Percentiles rank a stretch among this genome's conserved stretches.
Evolutionary conservation across 768 basidiomycete species (phyloP).

Genomic region (Pisolithus orientalis): DNA sequence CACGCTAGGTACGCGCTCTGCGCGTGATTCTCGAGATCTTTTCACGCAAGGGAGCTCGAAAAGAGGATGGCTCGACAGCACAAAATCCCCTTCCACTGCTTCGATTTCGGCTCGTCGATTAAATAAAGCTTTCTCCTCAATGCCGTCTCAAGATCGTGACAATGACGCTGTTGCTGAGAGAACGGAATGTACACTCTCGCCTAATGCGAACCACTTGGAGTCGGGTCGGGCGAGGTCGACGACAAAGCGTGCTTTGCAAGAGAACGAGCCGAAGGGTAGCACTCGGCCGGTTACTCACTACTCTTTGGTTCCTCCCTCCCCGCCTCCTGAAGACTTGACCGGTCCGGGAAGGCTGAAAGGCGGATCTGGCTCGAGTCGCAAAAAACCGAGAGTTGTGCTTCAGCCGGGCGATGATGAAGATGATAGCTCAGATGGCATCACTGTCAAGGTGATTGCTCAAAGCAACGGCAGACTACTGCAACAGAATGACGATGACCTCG

Average conservation of each 20-base stretch:
- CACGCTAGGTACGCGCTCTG: neutral
- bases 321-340: constrained; percentile 41
- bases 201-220: neutral
- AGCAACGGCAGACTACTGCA: constrained; percentile 7
- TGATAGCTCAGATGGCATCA: constrained; percentile 12
- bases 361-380: constrained; percentile 33
- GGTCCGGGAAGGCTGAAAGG: constrained; percentile 35
- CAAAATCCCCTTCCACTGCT: constrained; percentile 1
- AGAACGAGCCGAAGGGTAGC: constrained; percentile 17
- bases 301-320: constrained; percentile 59
- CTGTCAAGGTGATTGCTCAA: constrained; percentile 14
- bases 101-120: neutral
- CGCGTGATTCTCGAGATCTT: constrained; percentile 1
- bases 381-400: constrained; percentile 42
- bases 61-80: neutral
- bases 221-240: constrained; percentile 22
- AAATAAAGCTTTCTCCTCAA: constrained; percentile 3
- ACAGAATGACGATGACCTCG: constrained; percentile 14
- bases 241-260: constrained; percentile 40
- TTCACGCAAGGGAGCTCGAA: constrained; percentile 1
- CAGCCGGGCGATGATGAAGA: constrained; percentile 23
- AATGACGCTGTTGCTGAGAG: constrained; percentile 1
- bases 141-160: constrained; percentile 8
- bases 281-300: constrained; percentile 15
- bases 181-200: neutral